Base-by-base conservation (phyloP, 1,284 basidiomycete species). In the Melanopsichium pennsylvanicum region DNA sequence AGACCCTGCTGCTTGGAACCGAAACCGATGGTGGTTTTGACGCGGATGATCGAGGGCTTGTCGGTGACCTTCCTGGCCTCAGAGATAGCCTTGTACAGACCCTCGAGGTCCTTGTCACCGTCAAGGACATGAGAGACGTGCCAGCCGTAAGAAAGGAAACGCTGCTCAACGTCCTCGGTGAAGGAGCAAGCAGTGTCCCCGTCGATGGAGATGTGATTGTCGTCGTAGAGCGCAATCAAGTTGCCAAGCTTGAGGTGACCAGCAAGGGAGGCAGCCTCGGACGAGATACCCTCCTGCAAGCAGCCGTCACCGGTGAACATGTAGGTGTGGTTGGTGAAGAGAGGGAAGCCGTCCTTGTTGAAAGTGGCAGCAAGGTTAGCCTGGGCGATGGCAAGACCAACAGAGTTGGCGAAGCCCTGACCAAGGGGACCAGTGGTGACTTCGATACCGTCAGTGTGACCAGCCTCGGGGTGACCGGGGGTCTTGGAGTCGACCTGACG, bases 391-490 rank as follows among this genome's bases (percentile, higher is more conserved):
- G 93, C 94, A 48, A 97, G 84, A 82, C 93, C 93, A 70, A 97
- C 92, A 61, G 88, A 91, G 82, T 93, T 95, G 74, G 90, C 87
- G 81, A 97, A 90, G 79, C 70, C 80, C 83, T 97, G 93, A 43
- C 93, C 93, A 29, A 97, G 89, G 61, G 94, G 93, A 66, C 93
- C 94, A 54, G 94, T 97, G 74, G 93, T 97, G 69, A 96, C 92
- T 84, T 97, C 93, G 67, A 97, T 87, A 76, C 93, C 93, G 72
- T 93, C 74, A 22, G 72, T 90, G 82, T 93, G 90, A 58, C 88
- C 86, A 54, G 87, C 84, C 83, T 97, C 93, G 31, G 93, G 93
- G 84, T 96, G 93, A 76, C 93, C 93, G 22, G 79, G 77, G 35
- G 77, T 76, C 58, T 74, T 74, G 61, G 92, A 94, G 81, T 88